These are phyloP conservation scores for Neonectria neomacrospora DNA, from an alignment of 2,329 filamentous ascomycete species.

Conservation along the genomic window DNA sequence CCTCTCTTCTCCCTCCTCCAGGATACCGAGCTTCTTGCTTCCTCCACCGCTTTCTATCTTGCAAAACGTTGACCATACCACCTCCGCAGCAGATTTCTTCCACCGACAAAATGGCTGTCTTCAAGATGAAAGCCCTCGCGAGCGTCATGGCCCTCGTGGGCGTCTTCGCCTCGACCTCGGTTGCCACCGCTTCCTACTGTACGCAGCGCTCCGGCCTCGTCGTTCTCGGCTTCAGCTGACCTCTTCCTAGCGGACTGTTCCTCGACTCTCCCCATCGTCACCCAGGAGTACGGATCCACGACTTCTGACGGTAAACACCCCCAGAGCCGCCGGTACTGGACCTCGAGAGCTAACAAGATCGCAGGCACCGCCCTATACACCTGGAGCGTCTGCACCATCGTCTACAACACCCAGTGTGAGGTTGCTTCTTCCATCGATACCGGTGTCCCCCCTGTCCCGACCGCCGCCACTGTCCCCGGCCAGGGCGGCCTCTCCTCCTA, in stretches of 20 bases:
- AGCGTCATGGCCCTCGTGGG: slow-evolving; percentile 39
- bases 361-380: slow-evolving; percentile 49
- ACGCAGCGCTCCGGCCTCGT: slow-evolving; percentile 3
- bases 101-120: slow-evolving; percentile 43
- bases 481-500: slow-evolving; percentile 28
- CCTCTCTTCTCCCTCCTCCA: slow-evolving; percentile 7
- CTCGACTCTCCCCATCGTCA: slow-evolving; percentile 44
- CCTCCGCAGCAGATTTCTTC: slow-evolving; percentile 18
- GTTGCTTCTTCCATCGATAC: slow-evolving; percentile 44
- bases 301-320: slow-evolving; percentile 46
- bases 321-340: neutral
- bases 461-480: slow-evolving; percentile 24
- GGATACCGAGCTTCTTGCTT: neutral
- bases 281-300: slow-evolving; percentile 48
- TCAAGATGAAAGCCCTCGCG: slow-evolving; percentile 45
- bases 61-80: slow-evolving; percentile 6
- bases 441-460: slow-evolving; percentile 22
- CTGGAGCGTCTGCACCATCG: slow-evolving; percentile 51
- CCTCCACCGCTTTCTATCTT: neutral
- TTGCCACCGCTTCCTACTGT: slow-evolving; percentile 38
- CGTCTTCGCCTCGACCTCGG: slow-evolving; percentile 32
- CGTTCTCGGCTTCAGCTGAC: slow-evolving; percentile 14
- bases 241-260: slow-evolving; percentile 42
- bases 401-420: slow-evolving; percentile 50
- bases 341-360: neutral